Percentiles rank a stretch among this genome's conserved stretches.
These are phyloP conservation scores for Cercophora sp. DNA, from an alignment of 495 filamentous ascomycete genomes.

Conservation along the genomic window DNA sequence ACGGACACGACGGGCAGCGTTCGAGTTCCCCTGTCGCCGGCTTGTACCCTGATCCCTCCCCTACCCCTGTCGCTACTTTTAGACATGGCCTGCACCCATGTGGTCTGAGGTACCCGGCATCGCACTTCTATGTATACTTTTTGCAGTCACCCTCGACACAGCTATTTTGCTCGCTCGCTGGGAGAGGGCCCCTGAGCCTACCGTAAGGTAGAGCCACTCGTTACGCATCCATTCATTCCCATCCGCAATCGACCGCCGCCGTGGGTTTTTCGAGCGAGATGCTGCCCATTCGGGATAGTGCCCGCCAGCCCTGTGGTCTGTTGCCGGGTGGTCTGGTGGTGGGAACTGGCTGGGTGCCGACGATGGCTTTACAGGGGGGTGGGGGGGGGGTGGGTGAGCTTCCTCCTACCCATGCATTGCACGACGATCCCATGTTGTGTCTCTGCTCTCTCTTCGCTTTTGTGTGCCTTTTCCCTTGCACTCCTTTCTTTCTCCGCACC, in stretches of 20 bases:
- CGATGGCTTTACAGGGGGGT: neutral
- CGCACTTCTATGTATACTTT: constrained; percentile 26
- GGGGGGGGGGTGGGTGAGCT: neutral
- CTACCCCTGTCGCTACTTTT: constrained; percentile 22
- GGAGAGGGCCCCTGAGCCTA: constrained; percentile 11
- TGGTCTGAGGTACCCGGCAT: constrained; percentile 16
- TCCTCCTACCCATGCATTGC: neutral
- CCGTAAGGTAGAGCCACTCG: no score
- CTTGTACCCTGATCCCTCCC: constrained; percentile 14
- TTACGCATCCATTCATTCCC: no score
- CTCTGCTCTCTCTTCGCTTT: no score
- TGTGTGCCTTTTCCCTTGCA: no score
- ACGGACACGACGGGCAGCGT: constrained; percentile 5
- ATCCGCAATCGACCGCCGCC: constrained; percentile 10
- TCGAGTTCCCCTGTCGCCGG: constrained; percentile 3
- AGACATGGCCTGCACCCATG: constrained; percentile 23
- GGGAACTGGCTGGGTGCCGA: constrained; percentile 4
- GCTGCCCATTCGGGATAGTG: constrained; percentile 24
- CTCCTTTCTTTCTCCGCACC: neutral
- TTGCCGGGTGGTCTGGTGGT: neutral
- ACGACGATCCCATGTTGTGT: neutral
- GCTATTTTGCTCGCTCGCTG: constrained; percentile 20
- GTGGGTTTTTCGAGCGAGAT: constrained; percentile 15
- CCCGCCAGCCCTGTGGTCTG: neutral
- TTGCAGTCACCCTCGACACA: constrained; percentile 12